Conservation (phyloP, 305 asterid genomes). For the Fraxinus paxiana region DNA sequence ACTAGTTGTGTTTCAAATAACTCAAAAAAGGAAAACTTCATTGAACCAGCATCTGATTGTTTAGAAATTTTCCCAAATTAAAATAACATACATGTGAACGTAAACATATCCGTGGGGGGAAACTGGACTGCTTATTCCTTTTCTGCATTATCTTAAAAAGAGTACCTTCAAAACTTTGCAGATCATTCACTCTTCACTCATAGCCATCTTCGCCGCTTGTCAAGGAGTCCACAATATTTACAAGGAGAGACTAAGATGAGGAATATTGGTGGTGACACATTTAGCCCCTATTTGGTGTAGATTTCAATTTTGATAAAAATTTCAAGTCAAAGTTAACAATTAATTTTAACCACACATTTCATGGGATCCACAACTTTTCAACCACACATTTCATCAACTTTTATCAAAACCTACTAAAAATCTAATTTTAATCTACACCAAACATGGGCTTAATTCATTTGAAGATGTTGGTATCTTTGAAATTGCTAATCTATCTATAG, state of each 20-base stretch:
- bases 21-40: constrained; percentile 2
- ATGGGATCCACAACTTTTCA: not conserved
- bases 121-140: not conserved
- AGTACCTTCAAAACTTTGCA: not conserved
- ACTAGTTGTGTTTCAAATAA: constrained; percentile 1
- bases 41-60: not conserved
- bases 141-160: not conserved
- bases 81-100: not conserved
- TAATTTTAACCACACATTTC: not conserved
- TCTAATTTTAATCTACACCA: not conserved
- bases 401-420: not conserved
- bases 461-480: not conserved
- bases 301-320: not conserved
- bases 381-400: not conserved
- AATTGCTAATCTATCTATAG: not conserved
- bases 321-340: too few species aligned
- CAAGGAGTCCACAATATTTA: not conserved
- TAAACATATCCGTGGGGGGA: not conserved
- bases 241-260: not conserved
- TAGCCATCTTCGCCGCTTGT: not conserved
- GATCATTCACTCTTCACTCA: not conserved
- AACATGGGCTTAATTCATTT: not conserved
- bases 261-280: not conserved
- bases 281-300: not conserved
- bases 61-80: not conserved